Evolutionary conservation across 1,284 basidiomycete species (phyloP).

Genomic region (Rhodotorula sp.): DNA sequence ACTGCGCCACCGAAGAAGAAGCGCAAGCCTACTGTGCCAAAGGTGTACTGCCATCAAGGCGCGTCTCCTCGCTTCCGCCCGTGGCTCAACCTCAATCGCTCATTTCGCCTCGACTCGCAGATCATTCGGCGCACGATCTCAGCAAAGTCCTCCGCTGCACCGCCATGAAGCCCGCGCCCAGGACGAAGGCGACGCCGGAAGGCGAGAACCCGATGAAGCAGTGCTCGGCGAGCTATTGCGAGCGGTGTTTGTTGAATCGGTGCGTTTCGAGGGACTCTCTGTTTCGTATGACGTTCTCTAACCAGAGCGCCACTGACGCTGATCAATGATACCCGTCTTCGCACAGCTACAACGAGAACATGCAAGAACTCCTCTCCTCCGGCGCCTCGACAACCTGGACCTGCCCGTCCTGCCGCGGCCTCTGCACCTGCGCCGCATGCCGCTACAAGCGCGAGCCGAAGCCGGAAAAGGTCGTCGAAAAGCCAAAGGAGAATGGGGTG

Average conservation of each 20-base stretch:
- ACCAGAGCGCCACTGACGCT: neutral
- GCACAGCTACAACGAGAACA: slow-evolving; percentile 12
- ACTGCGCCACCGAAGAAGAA: slow-evolving; percentile 10
- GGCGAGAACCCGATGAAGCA: neutral
- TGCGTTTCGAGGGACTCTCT: neutral
- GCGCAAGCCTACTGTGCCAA: slow-evolving; percentile 4
- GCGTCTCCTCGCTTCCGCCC: neutral
- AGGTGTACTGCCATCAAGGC: slow-evolving; percentile 29
- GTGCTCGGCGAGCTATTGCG: slow-evolving; percentile 17
- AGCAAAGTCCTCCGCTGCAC: slow-evolving; percentile 12
- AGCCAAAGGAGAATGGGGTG: neutral
- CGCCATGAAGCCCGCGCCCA: slow-evolving; percentile 1
- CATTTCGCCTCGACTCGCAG: neutral
- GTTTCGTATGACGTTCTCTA: neutral
- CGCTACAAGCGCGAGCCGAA: slow-evolving; percentile 3
- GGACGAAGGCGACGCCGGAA: neutral
- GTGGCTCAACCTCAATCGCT: neutral
- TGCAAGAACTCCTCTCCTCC: neutral
- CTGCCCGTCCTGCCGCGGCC: slow-evolving; percentile 17
- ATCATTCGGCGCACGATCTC: slow-evolving; percentile 13
- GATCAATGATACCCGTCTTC: neutral
- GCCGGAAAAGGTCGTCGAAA: neutral
- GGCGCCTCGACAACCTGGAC: slow-evolving; percentile 10
- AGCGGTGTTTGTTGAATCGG: slow-evolving; percentile 9
- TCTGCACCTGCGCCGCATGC: slow-evolving; percentile 22